Conservation (phyloP, 139 green algal genomes). For the Chloropicon primus region DNA sequence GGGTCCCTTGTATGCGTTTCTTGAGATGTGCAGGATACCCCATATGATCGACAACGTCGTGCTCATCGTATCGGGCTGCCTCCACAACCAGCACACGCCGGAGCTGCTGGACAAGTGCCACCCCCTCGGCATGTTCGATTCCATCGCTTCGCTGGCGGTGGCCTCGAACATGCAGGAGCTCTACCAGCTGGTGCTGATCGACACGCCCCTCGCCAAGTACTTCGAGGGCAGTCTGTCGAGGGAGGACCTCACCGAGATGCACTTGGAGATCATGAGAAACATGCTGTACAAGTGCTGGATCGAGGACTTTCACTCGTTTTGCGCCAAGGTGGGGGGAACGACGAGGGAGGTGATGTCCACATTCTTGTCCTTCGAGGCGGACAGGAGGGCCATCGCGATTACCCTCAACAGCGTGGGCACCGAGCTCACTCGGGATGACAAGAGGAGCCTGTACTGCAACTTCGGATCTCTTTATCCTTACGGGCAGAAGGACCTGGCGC, state of each 20-base stretch:
- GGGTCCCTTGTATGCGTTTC: slow-evolving; percentile 72
- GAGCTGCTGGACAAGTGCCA: slow-evolving; percentile 97
- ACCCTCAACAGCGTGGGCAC: slow-evolving; percentile 96
- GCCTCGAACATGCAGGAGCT: slow-evolving; percentile 93
- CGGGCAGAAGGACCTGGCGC: slow-evolving; percentile 75
- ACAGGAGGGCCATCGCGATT: slow-evolving; percentile 93
- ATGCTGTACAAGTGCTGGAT: slow-evolving; percentile 98
- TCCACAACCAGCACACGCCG: slow-evolving; percentile 96
- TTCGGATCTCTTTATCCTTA: slow-evolving; percentile 88
- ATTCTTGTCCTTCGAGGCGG: slow-evolving; percentile 90
- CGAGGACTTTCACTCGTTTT: slow-evolving; percentile 83
- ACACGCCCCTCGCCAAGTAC: slow-evolving; percentile 93
- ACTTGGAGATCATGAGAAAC: slow-evolving; percentile 96
- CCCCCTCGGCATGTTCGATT: slow-evolving; percentile 96
- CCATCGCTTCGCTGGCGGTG: slow-evolving; percentile 84
- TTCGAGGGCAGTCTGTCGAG: slow-evolving; percentile 51
- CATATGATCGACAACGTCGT: slow-evolving; percentile 99
- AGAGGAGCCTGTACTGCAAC: slow-evolving; percentile 86
- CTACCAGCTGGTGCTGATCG: slow-evolving; percentile 88
- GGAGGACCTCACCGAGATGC: slow-evolving; percentile 96
- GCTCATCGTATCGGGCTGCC: slow-evolving; percentile 90
- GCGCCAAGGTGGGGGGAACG: slow-evolving; percentile 59
- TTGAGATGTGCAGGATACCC: slow-evolving; percentile 97
- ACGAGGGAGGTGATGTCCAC: slow-evolving; percentile 86
- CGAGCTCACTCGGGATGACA: slow-evolving; percentile 90